A percentile compares a stretch with the other conserved stretches of the same genome.
Conservation (phyloP, 2,329 filamentous ascomycete genomes). For the Epichloe elymi region DNA sequence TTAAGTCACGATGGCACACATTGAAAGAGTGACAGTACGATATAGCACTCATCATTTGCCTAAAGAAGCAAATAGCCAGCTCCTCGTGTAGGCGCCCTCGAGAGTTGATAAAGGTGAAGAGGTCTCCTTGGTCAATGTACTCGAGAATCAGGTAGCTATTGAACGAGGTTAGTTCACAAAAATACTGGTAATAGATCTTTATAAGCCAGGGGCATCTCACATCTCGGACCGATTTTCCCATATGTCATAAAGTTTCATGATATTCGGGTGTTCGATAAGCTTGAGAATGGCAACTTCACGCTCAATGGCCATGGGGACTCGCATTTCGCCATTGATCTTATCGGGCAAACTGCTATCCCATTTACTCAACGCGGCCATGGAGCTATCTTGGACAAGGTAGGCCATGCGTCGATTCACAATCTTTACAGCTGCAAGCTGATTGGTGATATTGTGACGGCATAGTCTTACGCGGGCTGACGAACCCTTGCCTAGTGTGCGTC, state of each 20-base stretch:
- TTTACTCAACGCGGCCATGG: constrained; percentile 69
- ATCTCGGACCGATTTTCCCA: constrained; percentile 96
- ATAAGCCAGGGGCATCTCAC: constrained; percentile 38
- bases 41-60: constrained; percentile 84
- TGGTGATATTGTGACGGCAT: constrained; percentile 66
- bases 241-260: constrained; percentile 88
- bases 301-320: constrained; percentile 80
- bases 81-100: constrained; percentile 65
- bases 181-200: neutral
- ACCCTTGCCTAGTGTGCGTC: constrained; percentile 77
- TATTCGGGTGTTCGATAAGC: constrained; percentile 85
- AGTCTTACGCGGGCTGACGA: constrained; percentile 79
- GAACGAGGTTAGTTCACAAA: constrained; percentile 6
- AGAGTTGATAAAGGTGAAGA: constrained; percentile 75
- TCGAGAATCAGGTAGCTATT: constrained; percentile 88
- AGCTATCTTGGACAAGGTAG: constrained; percentile 71
- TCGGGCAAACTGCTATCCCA: constrained; percentile 48
- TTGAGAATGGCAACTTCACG: constrained; percentile 96
- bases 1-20: constrained; percentile 91
- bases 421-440: constrained; percentile 81
- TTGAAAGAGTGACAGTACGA: constrained; percentile 89
- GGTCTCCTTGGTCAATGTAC: constrained; percentile 65
- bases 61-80: constrained; percentile 72
- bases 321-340: constrained; percentile 45
- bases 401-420: constrained; percentile 80